These are phyloP conservation scores for Pythium aquatile DNA, from an alignment of 352 stramenopile species.

Conservation along the genomic window DNA sequence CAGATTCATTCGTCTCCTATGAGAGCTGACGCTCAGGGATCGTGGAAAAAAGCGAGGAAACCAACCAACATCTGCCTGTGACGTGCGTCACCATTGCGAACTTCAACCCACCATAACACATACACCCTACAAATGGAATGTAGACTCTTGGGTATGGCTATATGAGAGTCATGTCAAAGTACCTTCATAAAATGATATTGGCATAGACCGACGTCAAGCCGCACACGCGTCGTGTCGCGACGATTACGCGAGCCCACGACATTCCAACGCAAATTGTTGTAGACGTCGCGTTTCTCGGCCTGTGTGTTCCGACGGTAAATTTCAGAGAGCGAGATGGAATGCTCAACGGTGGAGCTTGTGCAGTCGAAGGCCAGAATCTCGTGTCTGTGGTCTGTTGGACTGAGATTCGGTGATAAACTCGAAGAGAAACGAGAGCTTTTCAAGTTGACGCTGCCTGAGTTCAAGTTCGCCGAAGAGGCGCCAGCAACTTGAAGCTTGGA, in stretches of 20 bases:
- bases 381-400: too few relatives aligned
- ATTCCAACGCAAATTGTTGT: too few relatives aligned
- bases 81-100: constrained; percentile 18
- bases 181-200: constrained; percentile 4
- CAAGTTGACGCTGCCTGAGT: constrained; percentile 12
- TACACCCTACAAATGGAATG: constrained; percentile 3
- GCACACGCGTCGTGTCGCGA: too few relatives aligned
- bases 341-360: too few relatives aligned
- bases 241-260: too few relatives aligned
- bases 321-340: too few relatives aligned
- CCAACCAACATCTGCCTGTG: constrained; percentile 20
- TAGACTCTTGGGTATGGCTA: neutral
- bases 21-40: neutral
- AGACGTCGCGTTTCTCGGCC: too few relatives aligned
- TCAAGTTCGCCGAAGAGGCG: constrained; percentile 14
- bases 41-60: constrained; percentile 14
- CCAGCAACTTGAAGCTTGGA: constrained; percentile 19
- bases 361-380: too few relatives aligned
- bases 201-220: neutral
- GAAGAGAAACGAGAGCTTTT: neutral
- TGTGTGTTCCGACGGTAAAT: too few relatives aligned
- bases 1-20: constrained; percentile 1
- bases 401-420: too few relatives aligned
- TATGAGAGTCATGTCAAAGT: too few relatives aligned
- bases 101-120: constrained; percentile 20